Conservation (phyloP, 1,139 yeast species). For the Candida tunisiensis region DNA sequence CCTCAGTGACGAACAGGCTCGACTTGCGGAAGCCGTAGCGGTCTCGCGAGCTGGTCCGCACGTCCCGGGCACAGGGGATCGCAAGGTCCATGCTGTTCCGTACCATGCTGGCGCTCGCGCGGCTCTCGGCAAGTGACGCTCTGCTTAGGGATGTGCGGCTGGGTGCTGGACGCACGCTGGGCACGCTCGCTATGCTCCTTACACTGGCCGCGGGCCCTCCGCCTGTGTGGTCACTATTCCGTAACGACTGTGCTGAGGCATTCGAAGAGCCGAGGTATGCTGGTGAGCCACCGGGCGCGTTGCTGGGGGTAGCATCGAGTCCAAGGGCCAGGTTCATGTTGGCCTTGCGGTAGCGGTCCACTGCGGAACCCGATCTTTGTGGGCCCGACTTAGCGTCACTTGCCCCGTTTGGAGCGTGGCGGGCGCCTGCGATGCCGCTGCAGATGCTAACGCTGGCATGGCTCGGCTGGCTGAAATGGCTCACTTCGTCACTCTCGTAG, state of each 20-base stretch:
- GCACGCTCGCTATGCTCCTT: no score
- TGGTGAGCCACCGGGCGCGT: constrained; percentile 24
- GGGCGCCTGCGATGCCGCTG: constrained; percentile 2
- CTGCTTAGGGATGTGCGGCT: not conserved
- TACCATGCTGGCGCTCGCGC: not conserved
- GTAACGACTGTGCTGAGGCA: no score
- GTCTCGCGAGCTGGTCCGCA: constrained; percentile 27
- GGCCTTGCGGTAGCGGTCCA: constrained; percentile 26
- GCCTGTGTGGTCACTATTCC: no score
- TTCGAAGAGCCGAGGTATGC: no score
- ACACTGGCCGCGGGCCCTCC: no score
- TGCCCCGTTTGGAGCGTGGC: constrained; percentile 3
- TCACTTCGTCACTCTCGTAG: not conserved
- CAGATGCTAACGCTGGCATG: no score
- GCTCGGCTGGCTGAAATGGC: constrained; percentile 1
- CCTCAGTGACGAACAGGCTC: constrained; percentile 30
- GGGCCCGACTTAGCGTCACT: constrained; percentile 2
- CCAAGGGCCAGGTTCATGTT: constrained; percentile 32
- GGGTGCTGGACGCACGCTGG: not conserved
- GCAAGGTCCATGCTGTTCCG: not conserved
- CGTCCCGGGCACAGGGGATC: not conserved
- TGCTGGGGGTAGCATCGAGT: constrained; percentile 27
- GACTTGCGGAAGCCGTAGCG: constrained; percentile 74
- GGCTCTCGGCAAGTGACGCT: not conserved
- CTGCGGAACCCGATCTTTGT: constrained; percentile 18